A percentile compares a stretch with the other conserved stretches of the same genome.
Conservation (phyloP, 2,329 filamentous ascomycete genomes). For the Hirsutella minnesotensis region DNA sequence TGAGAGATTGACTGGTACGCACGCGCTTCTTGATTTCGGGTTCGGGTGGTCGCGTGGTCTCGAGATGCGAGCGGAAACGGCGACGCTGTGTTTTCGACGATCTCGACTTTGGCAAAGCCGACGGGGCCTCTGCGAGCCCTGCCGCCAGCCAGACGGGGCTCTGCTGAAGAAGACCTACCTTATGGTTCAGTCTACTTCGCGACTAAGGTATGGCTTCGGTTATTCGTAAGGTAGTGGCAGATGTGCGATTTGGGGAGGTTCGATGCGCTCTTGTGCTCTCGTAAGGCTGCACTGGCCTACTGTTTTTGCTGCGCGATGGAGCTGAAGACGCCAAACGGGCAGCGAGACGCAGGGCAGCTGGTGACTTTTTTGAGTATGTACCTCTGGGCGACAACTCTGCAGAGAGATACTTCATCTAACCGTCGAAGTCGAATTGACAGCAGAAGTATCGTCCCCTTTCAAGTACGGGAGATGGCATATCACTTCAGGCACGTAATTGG, state of each 20-base stretch:
- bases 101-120: not conserved
- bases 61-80: no score
- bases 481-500: not conserved
- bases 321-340: not conserved
- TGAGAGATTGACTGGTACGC: no score
- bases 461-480: not conserved
- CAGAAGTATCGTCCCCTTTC: no score
- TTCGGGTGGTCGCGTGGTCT: no score
- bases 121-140: not conserved
- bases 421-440: no score
- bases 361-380: not conserved
- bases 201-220: no score
- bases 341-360: not conserved
- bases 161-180: not conserved
- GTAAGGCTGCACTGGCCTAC: not conserved
- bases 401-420: no score
- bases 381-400: no score
- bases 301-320: constrained; percentile 11
- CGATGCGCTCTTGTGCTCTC: no score
- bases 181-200: no score
- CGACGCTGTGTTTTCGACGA: not conserved
- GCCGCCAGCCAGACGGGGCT: not conserved
- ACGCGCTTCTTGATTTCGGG: no score
- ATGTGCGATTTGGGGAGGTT: not conserved
- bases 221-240: not conserved